Conservation (phyloP, 2,329 filamentous ascomycete species). For the Metarhizium anisopliae region DNA sequence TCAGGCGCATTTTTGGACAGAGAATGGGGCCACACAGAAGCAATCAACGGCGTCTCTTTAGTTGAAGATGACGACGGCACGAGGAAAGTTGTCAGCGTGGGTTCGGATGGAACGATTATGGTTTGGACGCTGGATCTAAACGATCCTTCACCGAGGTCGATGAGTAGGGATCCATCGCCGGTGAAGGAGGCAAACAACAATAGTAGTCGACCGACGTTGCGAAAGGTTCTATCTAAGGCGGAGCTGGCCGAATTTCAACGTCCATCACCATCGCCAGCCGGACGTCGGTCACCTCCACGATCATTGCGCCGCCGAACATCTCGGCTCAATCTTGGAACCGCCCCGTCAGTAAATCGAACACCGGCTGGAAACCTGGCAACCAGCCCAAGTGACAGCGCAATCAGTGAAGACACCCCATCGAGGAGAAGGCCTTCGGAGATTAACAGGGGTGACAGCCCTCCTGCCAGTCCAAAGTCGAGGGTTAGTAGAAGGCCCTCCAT, state of each 20-base stretch:
- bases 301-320: slow-evolving; percentile 47
- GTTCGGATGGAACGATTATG: slow-evolving; percentile 76
- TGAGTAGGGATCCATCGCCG: slow-evolving; percentile 45
- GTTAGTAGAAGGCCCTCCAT: slow-evolving; percentile 44
- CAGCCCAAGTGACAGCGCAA: slow-evolving; percentile 29
- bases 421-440: slow-evolving; percentile 37
- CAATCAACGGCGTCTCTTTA: slow-evolving; percentile 76
- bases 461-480: slow-evolving; percentile 38
- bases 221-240: slow-evolving; percentile 77
- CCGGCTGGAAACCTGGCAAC: slow-evolving; percentile 29
- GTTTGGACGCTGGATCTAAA: slow-evolving; percentile 56
- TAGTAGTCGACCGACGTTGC: slow-evolving; percentile 61
- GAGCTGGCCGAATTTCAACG: slow-evolving; percentile 75
- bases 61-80: slow-evolving; percentile 49
- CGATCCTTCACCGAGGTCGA: slow-evolving; percentile 30
- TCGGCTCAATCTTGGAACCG: slow-evolving; percentile 33
- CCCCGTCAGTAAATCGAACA: slow-evolving; percentile 25
- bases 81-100: slow-evolving; percentile 61
- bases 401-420: slow-evolving; percentile 38
- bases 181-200: slow-evolving; percentile 42
- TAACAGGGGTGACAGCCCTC: slow-evolving; percentile 37
- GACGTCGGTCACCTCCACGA: slow-evolving; percentile 47
- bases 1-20: slow-evolving; percentile 71
- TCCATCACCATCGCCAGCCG: slow-evolving; percentile 31
- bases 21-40: slow-evolving; percentile 93